Percentiles rank a stretch among this genome's conserved stretches.
Evolutionary conservation across 768 basidiomycete species (phyloP).

Genomic region (Phlebiopsis gigantea): DNA sequence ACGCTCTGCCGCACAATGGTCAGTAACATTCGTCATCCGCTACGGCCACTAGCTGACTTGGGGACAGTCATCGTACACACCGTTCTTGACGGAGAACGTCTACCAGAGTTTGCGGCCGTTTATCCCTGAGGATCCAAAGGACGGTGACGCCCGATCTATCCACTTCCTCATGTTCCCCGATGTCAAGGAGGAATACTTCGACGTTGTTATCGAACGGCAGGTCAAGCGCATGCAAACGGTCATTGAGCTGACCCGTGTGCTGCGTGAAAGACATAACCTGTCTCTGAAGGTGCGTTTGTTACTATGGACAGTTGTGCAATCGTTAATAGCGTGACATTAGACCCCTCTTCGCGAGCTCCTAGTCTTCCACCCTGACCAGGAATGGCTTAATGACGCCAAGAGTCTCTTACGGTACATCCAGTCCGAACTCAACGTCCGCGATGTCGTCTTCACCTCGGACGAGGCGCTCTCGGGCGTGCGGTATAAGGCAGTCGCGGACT

Average conservation of each 20-base stretch:
- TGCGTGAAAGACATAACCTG: conserved; percentile 82
- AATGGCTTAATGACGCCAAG: conserved; percentile 82
- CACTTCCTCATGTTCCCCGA: conserved; percentile 95
- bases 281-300: conserved; percentile 73
- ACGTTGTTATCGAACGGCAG: conserved; percentile 88
- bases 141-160: conserved; percentile 82
- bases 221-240: conserved; percentile 93
- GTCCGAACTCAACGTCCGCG: conserved; percentile 93
- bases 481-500: conserved; percentile 91
- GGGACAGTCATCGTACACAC: conserved; percentile 89
- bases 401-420: conserved; percentile 84
- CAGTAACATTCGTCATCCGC: background rate
- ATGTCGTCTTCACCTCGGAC: conserved; percentile 84
- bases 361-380: conserved; percentile 84
- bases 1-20: conserved; percentile 96
- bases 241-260: conserved; percentile 84
- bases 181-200: conserved; percentile 92
- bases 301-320: background rate
- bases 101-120: conserved; percentile 87
- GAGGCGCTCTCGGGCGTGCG: conserved; percentile 81
- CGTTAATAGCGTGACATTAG: conserved; percentile 31
- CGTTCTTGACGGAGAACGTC: conserved; percentile 94
- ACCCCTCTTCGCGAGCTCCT: conserved; percentile 89
- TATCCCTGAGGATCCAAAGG: conserved; percentile 69
- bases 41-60: background rate